A percentile compares a stretch with the other conserved stretches of the same genome.
These are phyloP conservation scores for Sporothrix schenckii DNA, from an alignment of 2,329 filamentous ascomycete genomes.

Conservation along the genomic window DNA sequence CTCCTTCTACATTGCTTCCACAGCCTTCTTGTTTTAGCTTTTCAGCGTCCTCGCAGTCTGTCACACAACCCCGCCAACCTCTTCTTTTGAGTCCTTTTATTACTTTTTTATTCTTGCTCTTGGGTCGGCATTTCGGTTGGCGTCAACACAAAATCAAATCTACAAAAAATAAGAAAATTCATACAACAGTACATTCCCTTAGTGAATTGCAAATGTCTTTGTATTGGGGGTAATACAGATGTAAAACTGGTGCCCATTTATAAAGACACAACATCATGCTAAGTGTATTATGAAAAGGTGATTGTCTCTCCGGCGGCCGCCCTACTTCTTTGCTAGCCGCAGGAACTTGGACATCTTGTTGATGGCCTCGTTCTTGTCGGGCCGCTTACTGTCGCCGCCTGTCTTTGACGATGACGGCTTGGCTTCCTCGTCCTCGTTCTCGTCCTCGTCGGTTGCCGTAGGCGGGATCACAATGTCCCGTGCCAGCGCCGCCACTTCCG, in stretches of 20 bases:
- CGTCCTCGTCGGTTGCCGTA: constrained; percentile 47
- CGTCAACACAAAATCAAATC: constrained; percentile 32
- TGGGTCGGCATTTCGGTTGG: constrained; percentile 38
- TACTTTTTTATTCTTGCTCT: constrained; percentile 30
- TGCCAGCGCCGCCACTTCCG: constrained; percentile 62
- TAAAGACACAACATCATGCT: background rate
- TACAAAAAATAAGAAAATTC: constrained; percentile 29
- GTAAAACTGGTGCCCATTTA: background rate
- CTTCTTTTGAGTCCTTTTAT: constrained; percentile 11
- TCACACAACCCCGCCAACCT: background rate
- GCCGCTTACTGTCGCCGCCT: constrained; percentile 36
- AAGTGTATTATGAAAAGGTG: background rate
- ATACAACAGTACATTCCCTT: background rate
- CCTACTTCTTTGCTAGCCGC: constrained; percentile 35
- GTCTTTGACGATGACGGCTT: constrained; percentile 40
- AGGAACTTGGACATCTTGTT: constrained; percentile 38
- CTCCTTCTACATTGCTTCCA: background rate
- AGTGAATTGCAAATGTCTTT: background rate
- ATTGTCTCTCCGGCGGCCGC: background rate
- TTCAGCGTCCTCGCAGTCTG: background rate
- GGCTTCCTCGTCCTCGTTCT: constrained; percentile 48
- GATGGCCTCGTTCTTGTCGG: constrained; percentile 44
- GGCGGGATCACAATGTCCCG: constrained; percentile 68
- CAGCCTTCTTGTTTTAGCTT: background rate
- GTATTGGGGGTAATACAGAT: background rate